A percentile compares a stretch with the other conserved stretches of the same genome.
Conservation (phyloP, 352 stramenopile genomes). For the Pythium dissotocum region DNA sequence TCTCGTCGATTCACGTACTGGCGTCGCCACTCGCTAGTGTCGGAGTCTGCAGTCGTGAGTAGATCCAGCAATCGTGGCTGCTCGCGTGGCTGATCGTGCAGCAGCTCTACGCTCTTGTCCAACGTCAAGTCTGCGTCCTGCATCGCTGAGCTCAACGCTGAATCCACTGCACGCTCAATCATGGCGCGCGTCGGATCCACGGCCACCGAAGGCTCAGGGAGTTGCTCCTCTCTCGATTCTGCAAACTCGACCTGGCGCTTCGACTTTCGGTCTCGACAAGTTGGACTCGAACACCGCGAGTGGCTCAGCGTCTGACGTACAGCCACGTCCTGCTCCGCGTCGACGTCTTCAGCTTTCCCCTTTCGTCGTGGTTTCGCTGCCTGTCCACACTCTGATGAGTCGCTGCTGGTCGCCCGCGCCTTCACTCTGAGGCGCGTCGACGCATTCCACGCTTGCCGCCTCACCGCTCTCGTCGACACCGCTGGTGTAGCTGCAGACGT, state of each 20-base stretch:
- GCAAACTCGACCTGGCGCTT: not conserved
- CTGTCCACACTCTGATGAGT: not conserved
- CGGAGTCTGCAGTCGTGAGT: slow-evolving; percentile 2
- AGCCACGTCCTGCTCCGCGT: not conserved
- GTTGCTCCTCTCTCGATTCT: not conserved
- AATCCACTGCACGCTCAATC: slow-evolving; percentile 54
- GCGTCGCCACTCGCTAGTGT: slow-evolving; percentile 8
- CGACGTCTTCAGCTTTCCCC: not conserved
- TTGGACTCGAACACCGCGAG: slow-evolving; percentile 21
- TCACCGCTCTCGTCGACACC: not conserved
- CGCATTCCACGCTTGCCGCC: slow-evolving; percentile 45
- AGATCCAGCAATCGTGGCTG: not conserved
- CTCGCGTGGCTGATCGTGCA: not conserved
- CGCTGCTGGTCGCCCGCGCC: not conserved
- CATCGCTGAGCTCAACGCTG: slow-evolving; percentile 34
- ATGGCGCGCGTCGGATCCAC: slow-evolving; percentile 38
- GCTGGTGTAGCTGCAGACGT: not conserved
- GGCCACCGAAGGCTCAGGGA: not conserved
- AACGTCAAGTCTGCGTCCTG: slow-evolving; percentile 6
- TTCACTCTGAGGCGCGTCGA: slow-evolving; percentile 38
- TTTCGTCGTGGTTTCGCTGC: not conserved
- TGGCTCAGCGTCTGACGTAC: not conserved
- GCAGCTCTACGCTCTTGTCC: slow-evolving; percentile 5
- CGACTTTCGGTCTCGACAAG: not conserved
- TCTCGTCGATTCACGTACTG: slow-evolving; percentile 15